Evolutionary conservation across 2,329 filamentous ascomycete genomes (phyloP).

Genomic region (Microsporum audouinii): DNA sequence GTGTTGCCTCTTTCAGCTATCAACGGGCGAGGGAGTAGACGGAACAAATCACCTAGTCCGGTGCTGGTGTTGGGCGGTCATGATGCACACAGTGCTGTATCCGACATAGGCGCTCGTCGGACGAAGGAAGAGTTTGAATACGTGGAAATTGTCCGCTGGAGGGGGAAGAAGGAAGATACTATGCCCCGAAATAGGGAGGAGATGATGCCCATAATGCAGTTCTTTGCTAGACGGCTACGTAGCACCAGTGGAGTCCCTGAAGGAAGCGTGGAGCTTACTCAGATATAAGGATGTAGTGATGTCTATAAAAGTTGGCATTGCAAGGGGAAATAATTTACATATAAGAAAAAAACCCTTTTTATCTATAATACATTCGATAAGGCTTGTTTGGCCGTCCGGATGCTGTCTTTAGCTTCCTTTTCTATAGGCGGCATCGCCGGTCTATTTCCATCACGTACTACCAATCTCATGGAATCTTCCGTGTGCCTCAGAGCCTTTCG

Average conservation of each 20-base stretch:
- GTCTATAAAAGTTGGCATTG: conserved; percentile 3
- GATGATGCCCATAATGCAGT: conserved; percentile 83
- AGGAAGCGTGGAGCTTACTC: conserved; percentile 34
- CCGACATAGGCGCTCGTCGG: conserved; percentile 51
- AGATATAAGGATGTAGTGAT: background rate
- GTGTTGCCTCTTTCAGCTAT: conserved; percentile 28
- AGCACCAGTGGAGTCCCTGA: conserved; percentile 37
- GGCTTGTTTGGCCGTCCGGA: conserved; percentile 38
- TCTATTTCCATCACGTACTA: conserved; percentile 38
- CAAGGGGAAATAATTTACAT: conserved; percentile 1
- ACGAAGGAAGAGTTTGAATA: conserved; percentile 56
- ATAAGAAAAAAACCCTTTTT: conserved; percentile 12
- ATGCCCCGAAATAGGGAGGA: conserved; percentile 81
- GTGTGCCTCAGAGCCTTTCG: conserved; percentile 43
- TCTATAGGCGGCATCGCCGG: conserved; percentile 26
- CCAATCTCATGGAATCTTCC: conserved; percentile 38
- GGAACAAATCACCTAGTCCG: conserved; percentile 30
- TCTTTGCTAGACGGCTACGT: conserved; percentile 38
- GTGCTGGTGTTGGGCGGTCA: conserved; percentile 33
- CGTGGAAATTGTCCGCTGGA: conserved; percentile 59
- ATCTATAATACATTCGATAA: conserved; percentile 28
- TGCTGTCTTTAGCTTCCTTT: conserved; percentile 35
- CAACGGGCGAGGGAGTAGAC: conserved; percentile 14
- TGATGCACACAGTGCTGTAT: conserved; percentile 40
- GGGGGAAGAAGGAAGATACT: conserved; percentile 55